Conservation (phyloP, 495 filamentous ascomycete genomes). For the Penicillium argentinense region DNA sequence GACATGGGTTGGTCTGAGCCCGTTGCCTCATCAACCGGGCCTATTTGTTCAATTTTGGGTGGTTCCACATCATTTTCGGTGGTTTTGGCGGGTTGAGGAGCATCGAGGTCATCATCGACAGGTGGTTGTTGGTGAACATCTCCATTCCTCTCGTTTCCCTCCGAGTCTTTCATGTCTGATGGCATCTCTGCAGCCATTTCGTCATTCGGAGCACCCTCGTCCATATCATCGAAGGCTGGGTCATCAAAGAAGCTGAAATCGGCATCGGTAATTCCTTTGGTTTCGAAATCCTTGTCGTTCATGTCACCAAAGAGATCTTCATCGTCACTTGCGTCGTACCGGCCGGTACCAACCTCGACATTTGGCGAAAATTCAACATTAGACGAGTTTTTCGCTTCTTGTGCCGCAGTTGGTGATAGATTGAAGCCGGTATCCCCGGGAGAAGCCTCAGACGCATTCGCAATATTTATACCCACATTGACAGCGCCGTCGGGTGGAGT, state of each 20-base stretch:
- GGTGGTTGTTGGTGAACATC: background rate
- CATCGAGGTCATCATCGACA: background rate
- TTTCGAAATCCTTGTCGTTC: slow-evolving; percentile 73
- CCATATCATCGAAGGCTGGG: slow-evolving; percentile 44
- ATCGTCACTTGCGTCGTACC: slow-evolving; percentile 49
- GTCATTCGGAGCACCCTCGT: slow-evolving; percentile 6
- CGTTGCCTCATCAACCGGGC: slow-evolving; percentile 8
- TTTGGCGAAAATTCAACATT: slow-evolving; percentile 23
- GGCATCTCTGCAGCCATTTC: slow-evolving; percentile 8
- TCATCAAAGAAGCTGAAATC: slow-evolving; percentile 93
- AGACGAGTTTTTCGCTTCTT: slow-evolving; percentile 19
- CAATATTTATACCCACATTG: slow-evolving; percentile 29
- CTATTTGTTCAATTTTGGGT: background rate
- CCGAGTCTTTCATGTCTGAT: background rate
- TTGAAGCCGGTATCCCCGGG: slow-evolving; percentile 31
- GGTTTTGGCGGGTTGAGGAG: background rate
- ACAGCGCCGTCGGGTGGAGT: slow-evolving; percentile 80
- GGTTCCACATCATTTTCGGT: background rate
- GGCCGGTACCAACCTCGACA: slow-evolving; percentile 38
- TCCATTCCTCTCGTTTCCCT: slow-evolving; percentile 11
- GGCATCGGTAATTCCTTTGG: slow-evolving; percentile 78
- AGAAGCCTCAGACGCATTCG: slow-evolving; percentile 26
- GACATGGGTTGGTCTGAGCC: background rate
- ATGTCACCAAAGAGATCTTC: slow-evolving; percentile 72
- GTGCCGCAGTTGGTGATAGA: slow-evolving; percentile 14